Conservation (phyloP, 208 protist genomes). For the Eutreptiella sp. region DNA sequence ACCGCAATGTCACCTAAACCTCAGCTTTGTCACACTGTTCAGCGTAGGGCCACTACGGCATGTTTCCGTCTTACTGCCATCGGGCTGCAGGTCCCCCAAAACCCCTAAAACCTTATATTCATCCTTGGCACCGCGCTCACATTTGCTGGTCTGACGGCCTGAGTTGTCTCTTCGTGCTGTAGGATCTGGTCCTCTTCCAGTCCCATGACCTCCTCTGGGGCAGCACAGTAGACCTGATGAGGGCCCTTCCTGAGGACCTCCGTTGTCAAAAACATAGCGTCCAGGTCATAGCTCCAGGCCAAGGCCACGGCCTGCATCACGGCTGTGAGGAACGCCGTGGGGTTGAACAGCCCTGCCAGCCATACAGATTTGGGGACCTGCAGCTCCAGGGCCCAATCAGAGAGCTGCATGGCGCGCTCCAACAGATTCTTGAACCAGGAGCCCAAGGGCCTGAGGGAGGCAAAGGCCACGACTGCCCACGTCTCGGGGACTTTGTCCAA, state of each 20-base stretch:
- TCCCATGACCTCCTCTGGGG: no score
- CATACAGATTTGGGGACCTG: constrained; percentile 77
- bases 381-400: constrained; percentile 83
- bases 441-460: constrained; percentile 82
- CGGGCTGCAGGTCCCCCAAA: no score
- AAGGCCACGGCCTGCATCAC: constrained; percentile 97
- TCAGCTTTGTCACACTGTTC: no score
- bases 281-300: constrained; percentile 91
- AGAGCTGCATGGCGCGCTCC: constrained; percentile 83
- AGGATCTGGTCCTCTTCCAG: no score
- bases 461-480: constrained; percentile 92
- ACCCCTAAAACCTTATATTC: no score
- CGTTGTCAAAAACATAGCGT: constrained; percentile 85
- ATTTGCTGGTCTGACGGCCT: no score
- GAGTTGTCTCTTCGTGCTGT: no score
- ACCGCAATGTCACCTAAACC: no score
- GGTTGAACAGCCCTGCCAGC: constrained; percentile 85
- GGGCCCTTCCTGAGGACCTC: constrained; percentile 91
- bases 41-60: no score
- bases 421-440: constrained; percentile 93
- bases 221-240: no score
- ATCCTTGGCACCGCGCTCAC: no score
- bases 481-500: constrained; percentile 82
- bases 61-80: no score
- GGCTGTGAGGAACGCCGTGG: constrained; percentile 97